Conservation (phyloP, 1,284 basidiomycete genomes). For the Lentinus polychrous region DNA sequence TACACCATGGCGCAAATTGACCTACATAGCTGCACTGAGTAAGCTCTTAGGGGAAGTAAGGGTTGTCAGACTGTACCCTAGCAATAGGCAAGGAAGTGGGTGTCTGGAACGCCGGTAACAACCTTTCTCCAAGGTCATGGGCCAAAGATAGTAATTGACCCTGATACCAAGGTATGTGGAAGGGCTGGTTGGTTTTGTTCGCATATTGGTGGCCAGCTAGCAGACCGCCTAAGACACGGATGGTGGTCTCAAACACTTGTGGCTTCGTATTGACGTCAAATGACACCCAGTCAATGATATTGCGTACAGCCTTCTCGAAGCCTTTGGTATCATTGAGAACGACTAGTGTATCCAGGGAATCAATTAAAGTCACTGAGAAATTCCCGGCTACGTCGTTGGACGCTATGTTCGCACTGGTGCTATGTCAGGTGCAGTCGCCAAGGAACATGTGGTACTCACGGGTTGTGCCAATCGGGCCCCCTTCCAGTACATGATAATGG, state of each 20-base stretch:
- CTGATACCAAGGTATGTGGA: conserved; percentile 71
- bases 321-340: conserved; percentile 67
- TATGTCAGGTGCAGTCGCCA: conserved; percentile 2
- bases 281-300: conserved; percentile 71
- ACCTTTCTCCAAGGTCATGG: conserved; percentile 74
- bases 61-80: conserved; percentile 42
- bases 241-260: conserved; percentile 89
- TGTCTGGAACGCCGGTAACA: conserved; percentile 85
- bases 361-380: conserved; percentile 77
- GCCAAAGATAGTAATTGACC: conserved; percentile 76
- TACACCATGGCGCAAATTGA: conserved; percentile 72
- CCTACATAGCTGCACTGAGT: conserved; percentile 30
- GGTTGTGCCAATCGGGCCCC: conserved; percentile 75
- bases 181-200: conserved; percentile 52
- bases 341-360: conserved; percentile 77
- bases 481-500: conserved; percentile 81
- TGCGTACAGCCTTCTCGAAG: conserved; percentile 71
- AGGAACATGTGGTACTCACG: conserved; percentile 42
- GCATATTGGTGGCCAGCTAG: conserved; percentile 84
- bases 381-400: conserved; percentile 85
- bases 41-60: conserved; percentile 8
- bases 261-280: conserved; percentile 88
- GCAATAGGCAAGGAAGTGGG: conserved; percentile 87
- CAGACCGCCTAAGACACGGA: conserved; percentile 83
- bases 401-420: conserved; percentile 55